Evolutionary conservation across 148 eudicot species (phyloP), one percentile per base, ranked within the genome.

Genomic region (Diospyros lotus): DNA sequence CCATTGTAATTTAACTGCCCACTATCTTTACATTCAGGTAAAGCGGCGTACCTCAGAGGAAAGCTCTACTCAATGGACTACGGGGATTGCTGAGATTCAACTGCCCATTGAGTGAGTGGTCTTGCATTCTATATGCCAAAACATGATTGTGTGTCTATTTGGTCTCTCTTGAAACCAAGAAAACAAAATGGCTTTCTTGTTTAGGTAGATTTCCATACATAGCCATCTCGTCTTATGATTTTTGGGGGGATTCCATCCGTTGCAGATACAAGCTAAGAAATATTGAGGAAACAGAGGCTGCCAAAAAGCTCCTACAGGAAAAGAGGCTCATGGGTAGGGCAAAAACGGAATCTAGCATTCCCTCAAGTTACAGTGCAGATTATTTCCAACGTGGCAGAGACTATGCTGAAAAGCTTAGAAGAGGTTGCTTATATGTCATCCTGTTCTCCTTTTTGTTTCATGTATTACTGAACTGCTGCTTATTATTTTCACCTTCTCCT

Each of bases 211-310:
- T 6, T 28, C 45, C 46, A 73, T 2, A 10, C 44, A 64, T 15
- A 1, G 1, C 41, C 63, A 11, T 69, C n/a, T 59, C 14, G 48
- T 43, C 41, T 8, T 60, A 45, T 11, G 4, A 42, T 39, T 44
- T 59, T 42, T 18, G 56, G 11, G 58, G 44, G 39, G 51, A 38
- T 67, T 64, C 39, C 1, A 55, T 66, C n/a, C 38, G 56, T 74
- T 86, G 78, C 86, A 93, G 98, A 75, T 94, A 83, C 89, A 94
- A 94, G 84, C 80, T 94, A 68, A 87, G 78, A 81, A 94, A 94
- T 71, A 94, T 94, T 55, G 98, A 94, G 88, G 98, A 94, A 84
- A 94, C 98, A 43, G 98, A 94, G 87, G 98, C 97, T 58, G 98
- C 98, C 45, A 94, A 94, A 74, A 94, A 92, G 84, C 87, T 90